phyloP scores from a whole-genome alignment of 1,139 yeast species.

The Candida mesenterica region DNA sequence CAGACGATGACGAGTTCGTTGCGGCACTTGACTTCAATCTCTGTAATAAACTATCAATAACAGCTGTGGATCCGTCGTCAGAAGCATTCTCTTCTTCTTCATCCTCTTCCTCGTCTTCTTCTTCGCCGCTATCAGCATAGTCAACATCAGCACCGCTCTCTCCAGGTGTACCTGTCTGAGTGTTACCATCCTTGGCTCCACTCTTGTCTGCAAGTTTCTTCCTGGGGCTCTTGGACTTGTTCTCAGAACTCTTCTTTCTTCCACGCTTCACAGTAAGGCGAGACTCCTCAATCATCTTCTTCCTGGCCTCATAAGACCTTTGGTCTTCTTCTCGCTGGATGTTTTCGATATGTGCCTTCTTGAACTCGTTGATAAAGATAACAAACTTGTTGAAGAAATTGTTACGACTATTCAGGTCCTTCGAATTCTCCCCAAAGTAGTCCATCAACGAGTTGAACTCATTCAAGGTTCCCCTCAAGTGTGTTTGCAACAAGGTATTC shows the following conservation, averaged over 20 bases:
- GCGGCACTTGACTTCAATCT: slow-evolving; percentile 36
- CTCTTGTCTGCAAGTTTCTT: slow-evolving; percentile 10
- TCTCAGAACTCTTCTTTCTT: slow-evolving; percentile 11
- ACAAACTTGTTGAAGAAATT: slow-evolving; percentile 39
- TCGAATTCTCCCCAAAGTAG: slow-evolving; percentile 79
- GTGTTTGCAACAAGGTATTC: slow-evolving; percentile 54
- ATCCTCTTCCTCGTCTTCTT: slow-evolving; percentile 7
- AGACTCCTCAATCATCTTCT: slow-evolving; percentile 33
- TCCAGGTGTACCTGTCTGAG: too few relatives aligned
- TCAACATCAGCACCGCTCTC: slow-evolving; percentile 8
- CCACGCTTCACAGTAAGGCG: slow-evolving; percentile 10
- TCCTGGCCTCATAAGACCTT: slow-evolving; percentile 38
- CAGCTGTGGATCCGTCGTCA: slow-evolving; percentile 25
- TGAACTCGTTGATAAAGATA: slow-evolving; percentile 40
- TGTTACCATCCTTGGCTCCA: slow-evolving; percentile 2
- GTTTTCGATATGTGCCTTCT: slow-evolving; percentile 47
- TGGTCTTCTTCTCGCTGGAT: slow-evolving; percentile 49
- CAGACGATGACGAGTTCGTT: slow-evolving; percentile 16
- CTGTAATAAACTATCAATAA: slow-evolving; percentile 40
- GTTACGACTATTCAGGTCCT: slow-evolving; percentile 47
- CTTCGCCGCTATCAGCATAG: slow-evolving; percentile 10
- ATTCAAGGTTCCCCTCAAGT: slow-evolving; percentile 50
- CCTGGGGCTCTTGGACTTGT: slow-evolving; percentile 8
- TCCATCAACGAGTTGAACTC: slow-evolving; percentile 64
- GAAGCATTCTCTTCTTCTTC: slow-evolving; percentile 9